phyloP scores from a whole-genome alignment of 2,329 filamentous ascomycete species.

The Elsinoe batatas region DNA sequence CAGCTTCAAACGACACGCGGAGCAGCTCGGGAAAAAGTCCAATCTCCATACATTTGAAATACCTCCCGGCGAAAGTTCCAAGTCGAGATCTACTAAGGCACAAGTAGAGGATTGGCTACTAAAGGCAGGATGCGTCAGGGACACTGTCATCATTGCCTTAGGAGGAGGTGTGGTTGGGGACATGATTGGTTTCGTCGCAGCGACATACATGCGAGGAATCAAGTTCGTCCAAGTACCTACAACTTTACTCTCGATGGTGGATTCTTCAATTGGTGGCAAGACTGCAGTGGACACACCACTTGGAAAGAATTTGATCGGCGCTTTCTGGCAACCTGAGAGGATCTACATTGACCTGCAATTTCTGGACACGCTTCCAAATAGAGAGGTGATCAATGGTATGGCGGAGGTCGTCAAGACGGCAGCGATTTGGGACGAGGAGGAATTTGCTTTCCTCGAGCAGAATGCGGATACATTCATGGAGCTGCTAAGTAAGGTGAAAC shows the following conservation, averaged over 20 bases:
- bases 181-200: slow-evolving; percentile 93
- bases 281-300: slow-evolving; percentile 94
- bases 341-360: slow-evolving; percentile 94
- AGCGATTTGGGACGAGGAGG: slow-evolving; percentile 83
- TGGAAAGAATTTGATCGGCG: slow-evolving; percentile 90
- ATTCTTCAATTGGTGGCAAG: slow-evolving; percentile 96
- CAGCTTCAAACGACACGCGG: slow-evolving; percentile 44
- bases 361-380: slow-evolving; percentile 75
- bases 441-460: slow-evolving; percentile 75
- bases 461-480: slow-evolving; percentile 68
- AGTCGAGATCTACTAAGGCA: slow-evolving; percentile 85
- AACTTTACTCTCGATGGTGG: slow-evolving; percentile 90
- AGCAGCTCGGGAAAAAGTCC: slow-evolving; percentile 35
- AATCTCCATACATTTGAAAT: slow-evolving; percentile 79
- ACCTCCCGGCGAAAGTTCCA: slow-evolving; percentile 85
- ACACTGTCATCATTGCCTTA: slow-evolving; percentile 88
- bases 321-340: slow-evolving; percentile 91
- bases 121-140: slow-evolving; percentile 79
- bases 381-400: slow-evolving; percentile 98
- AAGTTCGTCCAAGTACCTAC: slow-evolving; percentile 95
- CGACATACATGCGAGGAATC: slow-evolving; percentile 96
- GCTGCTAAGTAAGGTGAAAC: slow-evolving; percentile 50
- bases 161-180: slow-evolving; percentile 96
- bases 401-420: slow-evolving; percentile 81
- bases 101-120: slow-evolving; percentile 98